Conservation (phyloP, 345 rosid genomes). For the Anacardium occidentale region DNA sequence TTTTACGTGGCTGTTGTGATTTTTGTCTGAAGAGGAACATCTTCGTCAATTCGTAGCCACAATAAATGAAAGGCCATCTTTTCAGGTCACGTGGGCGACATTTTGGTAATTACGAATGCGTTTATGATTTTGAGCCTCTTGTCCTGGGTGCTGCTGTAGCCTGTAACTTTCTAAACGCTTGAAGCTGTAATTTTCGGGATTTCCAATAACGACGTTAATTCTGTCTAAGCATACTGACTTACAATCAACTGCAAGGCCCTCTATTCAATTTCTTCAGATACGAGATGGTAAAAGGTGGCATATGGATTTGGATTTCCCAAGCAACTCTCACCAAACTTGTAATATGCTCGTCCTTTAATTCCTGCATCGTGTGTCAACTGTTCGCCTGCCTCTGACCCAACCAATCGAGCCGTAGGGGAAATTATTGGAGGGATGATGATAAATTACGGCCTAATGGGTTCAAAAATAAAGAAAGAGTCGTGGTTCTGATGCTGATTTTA, state of each 20-base stretch:
- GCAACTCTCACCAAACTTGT: slow-evolving; percentile 47
- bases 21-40: not conserved
- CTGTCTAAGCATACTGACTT: too few relatives aligned
- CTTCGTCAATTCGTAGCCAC: slow-evolving; percentile 8
- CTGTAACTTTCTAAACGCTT: too few relatives aligned
- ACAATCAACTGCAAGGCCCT: too few relatives aligned
- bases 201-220: too few relatives aligned
- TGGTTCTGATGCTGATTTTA: slow-evolving; percentile 71
- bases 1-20: not conserved
- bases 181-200: too few relatives aligned
- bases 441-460: slow-evolving; percentile 67
- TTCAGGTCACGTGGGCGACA: not conserved
- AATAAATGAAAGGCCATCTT: not conserved
- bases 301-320: slow-evolving; percentile 28
- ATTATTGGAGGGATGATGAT: slow-evolving; percentile 63
- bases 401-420: too few relatives aligned
- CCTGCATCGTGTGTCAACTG: not conserved
- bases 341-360: not conserved
- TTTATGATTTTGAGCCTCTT: too few relatives aligned
- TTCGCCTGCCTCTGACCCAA: too few relatives aligned
- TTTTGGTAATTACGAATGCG: not conserved
- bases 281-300: slow-evolving; percentile 12
- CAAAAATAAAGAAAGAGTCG: slow-evolving; percentile 49
- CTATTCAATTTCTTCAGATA: not conserved
- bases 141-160: too few relatives aligned